Evolutionary conservation across 2,329 filamentous ascomycete species (phyloP).

Genomic region (Chaetothyriales sp.): DNA sequence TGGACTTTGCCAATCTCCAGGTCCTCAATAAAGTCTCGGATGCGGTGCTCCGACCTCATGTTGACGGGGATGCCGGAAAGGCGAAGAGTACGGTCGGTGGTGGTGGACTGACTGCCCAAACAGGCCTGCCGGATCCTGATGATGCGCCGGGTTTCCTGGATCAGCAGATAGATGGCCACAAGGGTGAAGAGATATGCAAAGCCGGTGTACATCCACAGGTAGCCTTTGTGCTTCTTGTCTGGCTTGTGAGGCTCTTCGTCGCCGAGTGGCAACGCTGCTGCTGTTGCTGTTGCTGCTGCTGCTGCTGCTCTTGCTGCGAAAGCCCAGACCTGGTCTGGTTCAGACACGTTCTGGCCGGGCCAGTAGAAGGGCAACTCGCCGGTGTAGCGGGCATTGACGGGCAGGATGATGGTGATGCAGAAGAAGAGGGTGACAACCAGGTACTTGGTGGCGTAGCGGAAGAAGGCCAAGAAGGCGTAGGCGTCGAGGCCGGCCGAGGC

Average conservation of each 20-base stretch:
- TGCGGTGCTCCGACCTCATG: slow-evolving; percentile 64
- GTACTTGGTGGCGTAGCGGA: slow-evolving; percentile 85
- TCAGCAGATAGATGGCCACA: slow-evolving; percentile 68
- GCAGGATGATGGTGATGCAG: slow-evolving; percentile 64
- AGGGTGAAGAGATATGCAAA: slow-evolving; percentile 88
- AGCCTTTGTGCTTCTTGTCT: slow-evolving; percentile 33
- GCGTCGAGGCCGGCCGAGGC: slow-evolving; percentile 86
- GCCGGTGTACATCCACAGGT: slow-evolving; percentile 84
- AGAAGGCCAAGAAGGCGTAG: slow-evolving; percentile 89
- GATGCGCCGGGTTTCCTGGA: slow-evolving; percentile 69
- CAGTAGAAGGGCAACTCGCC: slow-evolving; percentile 25
- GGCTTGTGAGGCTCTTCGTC: slow-evolving; percentile 20
- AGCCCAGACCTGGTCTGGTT: slow-evolving; percentile 3
- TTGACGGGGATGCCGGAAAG: slow-evolving; percentile 75
- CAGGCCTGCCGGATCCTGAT: slow-evolving; percentile 82
- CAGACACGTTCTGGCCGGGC: slow-evolving; percentile 4
- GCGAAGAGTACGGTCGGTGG: slow-evolving; percentile 87
- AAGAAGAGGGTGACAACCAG: slow-evolving; percentile 70
- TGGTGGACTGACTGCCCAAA: slow-evolving; percentile 82
- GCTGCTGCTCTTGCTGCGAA: too few species aligned
- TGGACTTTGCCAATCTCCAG: slow-evolving; percentile 83
- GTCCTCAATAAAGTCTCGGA: slow-evolving; percentile 76
- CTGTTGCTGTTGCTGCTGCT: too few species aligned
- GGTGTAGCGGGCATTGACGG: slow-evolving; percentile 61
- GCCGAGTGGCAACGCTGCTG: slow-evolving; percentile 16